Conservation (phyloP, 768 basidiomycete species). For the Suillus bovinus region DNA sequence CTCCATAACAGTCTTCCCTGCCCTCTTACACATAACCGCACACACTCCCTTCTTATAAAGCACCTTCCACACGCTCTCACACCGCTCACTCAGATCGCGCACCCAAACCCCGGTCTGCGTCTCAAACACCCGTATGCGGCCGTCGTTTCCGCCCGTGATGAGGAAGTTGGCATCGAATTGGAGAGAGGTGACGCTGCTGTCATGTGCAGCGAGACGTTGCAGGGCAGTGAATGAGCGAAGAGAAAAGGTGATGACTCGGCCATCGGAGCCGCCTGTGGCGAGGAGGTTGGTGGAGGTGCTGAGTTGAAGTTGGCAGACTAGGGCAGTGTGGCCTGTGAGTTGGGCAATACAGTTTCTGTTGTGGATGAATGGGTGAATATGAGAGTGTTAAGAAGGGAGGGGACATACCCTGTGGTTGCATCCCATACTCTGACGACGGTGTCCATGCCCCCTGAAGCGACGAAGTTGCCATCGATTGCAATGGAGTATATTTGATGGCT, state of each 20-base stretch:
- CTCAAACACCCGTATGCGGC: conserved; percentile 75
- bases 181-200: conserved; percentile 81
- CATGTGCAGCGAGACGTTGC: conserved; percentile 84
- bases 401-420: conserved; percentile 69
- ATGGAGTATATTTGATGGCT: conserved; percentile 89
- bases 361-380: neutral
- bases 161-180: conserved; percentile 85
- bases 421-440: conserved; percentile 95
- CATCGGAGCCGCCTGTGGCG: conserved; percentile 87
- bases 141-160: conserved; percentile 85
- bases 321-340: conserved; percentile 87
- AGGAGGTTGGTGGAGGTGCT: conserved; percentile 55
- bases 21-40: conserved; percentile 79
- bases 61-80: conserved; percentile 89
- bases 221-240: conserved; percentile 44
- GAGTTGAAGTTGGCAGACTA: conserved; percentile 89
- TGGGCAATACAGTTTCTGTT: conserved; percentile 77
- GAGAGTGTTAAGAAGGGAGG: conserved; percentile 6
- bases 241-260: conserved; percentile 75
- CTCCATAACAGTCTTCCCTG: conserved; percentile 84
- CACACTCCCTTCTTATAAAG: conserved; percentile 70
- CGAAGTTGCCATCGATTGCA: conserved; percentile 80
- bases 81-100: conserved; percentile 73
- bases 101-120: conserved; percentile 62
- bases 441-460: conserved; percentile 89